Evolutionary conservation across 1,139 yeast genomes (phyloP).

Genomic region (Hemisphaericaspora subhashii): DNA sequence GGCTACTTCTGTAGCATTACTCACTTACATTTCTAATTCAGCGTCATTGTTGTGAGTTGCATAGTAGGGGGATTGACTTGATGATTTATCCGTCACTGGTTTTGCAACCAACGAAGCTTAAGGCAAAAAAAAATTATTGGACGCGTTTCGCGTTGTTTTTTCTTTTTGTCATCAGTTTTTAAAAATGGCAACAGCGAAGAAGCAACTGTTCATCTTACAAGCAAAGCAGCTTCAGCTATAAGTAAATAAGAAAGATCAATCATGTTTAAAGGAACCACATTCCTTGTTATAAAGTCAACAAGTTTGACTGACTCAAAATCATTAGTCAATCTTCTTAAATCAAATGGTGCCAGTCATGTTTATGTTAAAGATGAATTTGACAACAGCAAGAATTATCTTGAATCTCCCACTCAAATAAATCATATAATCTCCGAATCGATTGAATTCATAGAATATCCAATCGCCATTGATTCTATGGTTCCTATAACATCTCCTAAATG

Average conservation of each 20-base stretch:
- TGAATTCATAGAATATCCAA: slow-evolving; percentile 55
- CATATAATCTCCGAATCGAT: slow-evolving; percentile 58
- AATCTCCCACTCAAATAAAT: slow-evolving; percentile 24
- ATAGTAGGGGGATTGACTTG: too few relatives aligned
- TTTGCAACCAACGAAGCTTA: too few relatives aligned
- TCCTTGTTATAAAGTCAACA: slow-evolving; percentile 41
- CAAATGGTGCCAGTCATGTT: slow-evolving; percentile 25
- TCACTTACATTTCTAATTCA: too few relatives aligned
- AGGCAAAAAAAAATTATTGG: too few relatives aligned
- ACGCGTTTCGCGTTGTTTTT: too few relatives aligned
- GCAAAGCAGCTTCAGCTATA: too few relatives aligned
- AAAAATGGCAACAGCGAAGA: too few relatives aligned
- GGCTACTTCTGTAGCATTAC: too few relatives aligned
- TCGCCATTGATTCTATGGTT: slow-evolving; percentile 54
- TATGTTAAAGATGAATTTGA: slow-evolving; percentile 26
- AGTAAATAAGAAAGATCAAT: background rate
- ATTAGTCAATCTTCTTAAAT: slow-evolving; percentile 21
- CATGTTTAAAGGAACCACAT: slow-evolving; percentile 40
- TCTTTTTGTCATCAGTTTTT: too few relatives aligned
- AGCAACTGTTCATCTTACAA: too few relatives aligned
- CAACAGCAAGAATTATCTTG: slow-evolving; percentile 24
- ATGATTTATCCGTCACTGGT: too few relatives aligned
- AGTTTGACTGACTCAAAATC: slow-evolving; percentile 21
- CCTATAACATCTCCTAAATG: slow-evolving; percentile 71
- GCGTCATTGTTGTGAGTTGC: too few relatives aligned